These are phyloP conservation scores for Evernia prunastri DNA, from an alignment of 495 filamentous ascomycete species.

Conservation along the genomic window DNA sequence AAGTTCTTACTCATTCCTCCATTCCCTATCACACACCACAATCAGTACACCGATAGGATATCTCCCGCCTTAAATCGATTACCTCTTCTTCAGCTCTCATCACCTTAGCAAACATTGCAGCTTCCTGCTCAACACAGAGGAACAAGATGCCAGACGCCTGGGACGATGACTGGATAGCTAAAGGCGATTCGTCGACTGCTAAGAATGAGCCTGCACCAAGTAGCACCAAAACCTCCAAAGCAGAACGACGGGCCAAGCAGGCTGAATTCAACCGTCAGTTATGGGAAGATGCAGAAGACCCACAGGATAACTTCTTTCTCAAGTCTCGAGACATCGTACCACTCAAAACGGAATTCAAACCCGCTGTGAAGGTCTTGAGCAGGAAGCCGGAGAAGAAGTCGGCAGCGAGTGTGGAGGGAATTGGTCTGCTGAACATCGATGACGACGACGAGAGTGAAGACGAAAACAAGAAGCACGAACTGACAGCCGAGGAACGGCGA, in stretches of 20 bases:
- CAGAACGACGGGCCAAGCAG: conserved; percentile 73
- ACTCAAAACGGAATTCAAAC: conserved; percentile 75
- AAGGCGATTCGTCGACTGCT: conserved; percentile 52
- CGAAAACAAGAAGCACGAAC: conserved; percentile 47
- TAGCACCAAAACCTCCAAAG: conserved; percentile 55
- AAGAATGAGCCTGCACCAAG: conserved; percentile 19
- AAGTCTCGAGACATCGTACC: conserved; percentile 60
- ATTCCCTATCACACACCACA: not conserved
- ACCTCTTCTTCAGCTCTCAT: not conserved
- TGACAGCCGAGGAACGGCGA: conserved; percentile 64
- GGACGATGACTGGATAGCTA: conserved; percentile 83
- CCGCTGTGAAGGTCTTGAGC: conserved; percentile 71
- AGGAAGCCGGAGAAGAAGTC: conserved; percentile 61
- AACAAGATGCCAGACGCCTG: conserved; percentile 66
- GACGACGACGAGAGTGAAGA: conserved; percentile 64
- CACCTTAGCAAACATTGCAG: not conserved
- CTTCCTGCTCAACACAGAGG: conserved; percentile 24
- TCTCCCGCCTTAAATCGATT: not conserved
- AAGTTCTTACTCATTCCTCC: not conserved
- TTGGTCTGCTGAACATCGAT: conserved; percentile 45
- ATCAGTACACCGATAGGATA: not conserved
- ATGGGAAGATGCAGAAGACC: conserved; percentile 75
- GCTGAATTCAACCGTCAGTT: conserved; percentile 73
- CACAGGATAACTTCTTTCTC: conserved; percentile 67
- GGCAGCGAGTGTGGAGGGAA: conserved; percentile 44